These are phyloP conservation scores for Aegilops bicornis DNA, from an alignment of 176 grass and related monocot genomes.

Conservation along the genomic window DNA sequence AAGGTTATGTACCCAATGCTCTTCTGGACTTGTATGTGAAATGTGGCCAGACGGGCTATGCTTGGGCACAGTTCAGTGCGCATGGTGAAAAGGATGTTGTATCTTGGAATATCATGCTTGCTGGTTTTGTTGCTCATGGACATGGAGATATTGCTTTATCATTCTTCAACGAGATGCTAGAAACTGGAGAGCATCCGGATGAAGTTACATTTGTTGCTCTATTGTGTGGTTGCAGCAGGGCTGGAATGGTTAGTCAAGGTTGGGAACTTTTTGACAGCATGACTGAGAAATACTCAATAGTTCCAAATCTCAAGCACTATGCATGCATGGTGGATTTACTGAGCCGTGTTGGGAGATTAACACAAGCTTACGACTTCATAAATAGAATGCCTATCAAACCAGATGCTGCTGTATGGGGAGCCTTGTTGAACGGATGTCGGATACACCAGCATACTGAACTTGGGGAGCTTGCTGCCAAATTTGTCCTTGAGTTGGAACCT, in stretches of 20 bases:
- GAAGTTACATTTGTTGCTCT: slow-evolving; percentile 82
- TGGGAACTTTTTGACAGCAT: slow-evolving; percentile 70
- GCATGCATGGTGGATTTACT: slow-evolving; percentile 95
- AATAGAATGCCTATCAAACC: slow-evolving; percentile 69
- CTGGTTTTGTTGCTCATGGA: slow-evolving; percentile 67
- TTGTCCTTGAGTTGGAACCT: slow-evolving; percentile 76
- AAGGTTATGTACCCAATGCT: slow-evolving; percentile 75
- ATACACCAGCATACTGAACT: slow-evolving; percentile 77
- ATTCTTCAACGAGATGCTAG: slow-evolving; percentile 71
- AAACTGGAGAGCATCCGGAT: slow-evolving; percentile 67
- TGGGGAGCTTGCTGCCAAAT: slow-evolving; percentile 76
- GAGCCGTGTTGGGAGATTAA: slow-evolving; percentile 65
- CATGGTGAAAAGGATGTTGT: slow-evolving; percentile 68
- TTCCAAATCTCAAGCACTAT: slow-evolving; percentile 92
- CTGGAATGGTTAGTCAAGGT: slow-evolving; percentile 80
- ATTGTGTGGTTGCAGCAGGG: slow-evolving; percentile 79
- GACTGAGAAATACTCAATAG: slow-evolving; percentile 60
- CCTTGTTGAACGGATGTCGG: slow-evolving; percentile 85
- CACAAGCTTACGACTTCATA: slow-evolving; percentile 75
- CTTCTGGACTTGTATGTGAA: slow-evolving; percentile 88
- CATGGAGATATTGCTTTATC: slow-evolving; percentile 53
- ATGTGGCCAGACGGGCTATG: slow-evolving; percentile 75
- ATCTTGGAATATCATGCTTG: slow-evolving; percentile 92
- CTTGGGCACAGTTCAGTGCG: slow-evolving; percentile 68
- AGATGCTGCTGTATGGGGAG: slow-evolving; percentile 84